These are phyloP conservation scores for Rosa rugosa DNA, from an alignment of 306 rosid genomes.

Conservation along the genomic window DNA sequence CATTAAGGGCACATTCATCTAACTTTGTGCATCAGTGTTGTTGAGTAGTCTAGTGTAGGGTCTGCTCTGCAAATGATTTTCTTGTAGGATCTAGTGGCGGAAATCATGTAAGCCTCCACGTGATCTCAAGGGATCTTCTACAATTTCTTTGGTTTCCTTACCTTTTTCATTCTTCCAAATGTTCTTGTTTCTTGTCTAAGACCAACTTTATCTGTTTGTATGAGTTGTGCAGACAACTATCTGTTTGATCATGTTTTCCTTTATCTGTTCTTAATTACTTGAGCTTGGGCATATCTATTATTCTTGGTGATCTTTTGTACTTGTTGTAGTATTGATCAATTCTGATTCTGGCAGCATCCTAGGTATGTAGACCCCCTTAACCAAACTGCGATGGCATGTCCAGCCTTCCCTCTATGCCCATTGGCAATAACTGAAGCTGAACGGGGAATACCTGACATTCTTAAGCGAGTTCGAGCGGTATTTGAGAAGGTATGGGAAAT, in stretches of 20 bases:
- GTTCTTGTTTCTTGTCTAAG: background rate
- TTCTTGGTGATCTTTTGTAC: constrained; percentile 6
- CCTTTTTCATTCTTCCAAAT: background rate
- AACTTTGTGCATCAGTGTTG: background rate
- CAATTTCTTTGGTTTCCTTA: background rate
- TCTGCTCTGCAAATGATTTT: background rate
- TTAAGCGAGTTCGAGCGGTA: constrained; percentile 82
- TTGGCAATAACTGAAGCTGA: constrained; percentile 97
- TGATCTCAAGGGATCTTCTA: constrained; percentile 3
- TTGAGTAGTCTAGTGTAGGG: background rate
- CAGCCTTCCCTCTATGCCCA: constrained; percentile 96
- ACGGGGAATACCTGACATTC: constrained; percentile 87
- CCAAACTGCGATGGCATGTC: constrained; percentile 97
- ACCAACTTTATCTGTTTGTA: background rate
- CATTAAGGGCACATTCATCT: background rate
- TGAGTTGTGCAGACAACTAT: background rate
- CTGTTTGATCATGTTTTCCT: background rate
- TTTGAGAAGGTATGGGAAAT: constrained; percentile 78
- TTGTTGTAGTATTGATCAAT: constrained; percentile 26
- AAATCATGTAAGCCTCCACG: background rate
- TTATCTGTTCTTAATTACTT: background rate
- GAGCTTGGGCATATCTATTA: background rate
- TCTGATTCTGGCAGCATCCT: constrained; percentile 62
- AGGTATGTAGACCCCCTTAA: constrained; percentile 90
- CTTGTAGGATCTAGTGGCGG: background rate